Conservation (phyloP, 202 grass and related monocot genomes). For the Panicum virgatum region DNA sequence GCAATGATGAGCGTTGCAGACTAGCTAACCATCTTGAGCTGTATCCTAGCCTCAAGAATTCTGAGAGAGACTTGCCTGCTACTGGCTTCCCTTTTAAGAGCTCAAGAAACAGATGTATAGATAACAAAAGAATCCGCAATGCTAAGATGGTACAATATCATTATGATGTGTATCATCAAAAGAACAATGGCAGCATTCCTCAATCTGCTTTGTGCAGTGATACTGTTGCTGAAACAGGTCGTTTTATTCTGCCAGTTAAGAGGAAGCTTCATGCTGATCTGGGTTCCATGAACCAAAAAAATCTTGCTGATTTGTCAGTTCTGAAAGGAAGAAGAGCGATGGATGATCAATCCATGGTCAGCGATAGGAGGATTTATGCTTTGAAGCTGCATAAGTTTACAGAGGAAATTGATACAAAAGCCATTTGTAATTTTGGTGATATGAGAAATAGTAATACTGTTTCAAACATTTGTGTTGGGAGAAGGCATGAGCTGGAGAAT, state of each 20-base stretch:
- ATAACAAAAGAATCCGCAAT: conserved; percentile 34
- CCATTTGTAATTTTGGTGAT: conserved; percentile 37
- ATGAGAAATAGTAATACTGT: conserved; percentile 46
- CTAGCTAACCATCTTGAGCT: conserved; percentile 27
- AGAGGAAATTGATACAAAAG: conserved; percentile 43
- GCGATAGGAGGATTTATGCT: conserved; percentile 47
- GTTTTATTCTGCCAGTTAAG: conserved; percentile 40
- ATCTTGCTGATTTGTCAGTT: conserved; percentile 35
- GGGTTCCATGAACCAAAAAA: conserved; percentile 36
- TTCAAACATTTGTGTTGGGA: conserved; percentile 51
- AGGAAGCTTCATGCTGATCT: conserved; percentile 47
- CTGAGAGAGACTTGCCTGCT: conserved; percentile 44
- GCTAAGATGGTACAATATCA: conserved; percentile 36
- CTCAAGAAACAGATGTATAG: conserved; percentile 42
- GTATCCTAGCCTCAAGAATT: conserved; percentile 30
- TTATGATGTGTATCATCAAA: conserved; percentile 36
- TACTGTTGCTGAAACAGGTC: conserved; percentile 35
- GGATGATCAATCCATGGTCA: conserved; percentile 34
- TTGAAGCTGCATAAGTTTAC: conserved; percentile 16
- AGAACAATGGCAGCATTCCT: conserved; percentile 30
- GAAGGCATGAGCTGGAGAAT: conserved; percentile 42
- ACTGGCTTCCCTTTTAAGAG: conserved; percentile 27
- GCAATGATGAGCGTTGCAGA: conserved; percentile 32
- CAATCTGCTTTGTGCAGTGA: conserved; percentile 18
- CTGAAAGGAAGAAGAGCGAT: conserved; percentile 50